A percentile compares a stretch with the other conserved stretches of the same genome.
These are phyloP conservation scores for Phytophthora hybrid DNA, from an alignment of 352 stramenopile species.

Conservation along the genomic window DNA sequence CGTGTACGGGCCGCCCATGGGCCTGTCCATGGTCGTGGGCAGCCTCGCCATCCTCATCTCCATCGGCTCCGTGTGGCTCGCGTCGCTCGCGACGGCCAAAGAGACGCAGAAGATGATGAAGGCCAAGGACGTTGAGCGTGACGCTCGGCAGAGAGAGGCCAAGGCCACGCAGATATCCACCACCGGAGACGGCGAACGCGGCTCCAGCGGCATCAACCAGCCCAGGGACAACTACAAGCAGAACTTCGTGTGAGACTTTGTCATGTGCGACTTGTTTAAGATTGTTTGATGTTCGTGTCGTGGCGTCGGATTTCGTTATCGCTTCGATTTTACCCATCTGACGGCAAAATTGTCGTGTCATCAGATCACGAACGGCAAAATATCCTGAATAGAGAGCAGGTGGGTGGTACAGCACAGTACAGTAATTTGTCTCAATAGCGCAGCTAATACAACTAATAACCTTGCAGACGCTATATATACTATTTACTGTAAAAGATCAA, in stretches of 20 bases:
- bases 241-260: conserved; percentile 51
- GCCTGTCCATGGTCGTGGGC: conserved; percentile 42
- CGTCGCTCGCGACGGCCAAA: conserved; percentile 32
- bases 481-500: no score
- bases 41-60: conserved; percentile 45
- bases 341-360: no score
- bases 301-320: not conserved
- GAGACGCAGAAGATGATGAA: conserved; percentile 29
- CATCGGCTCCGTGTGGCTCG: conserved; percentile 41
- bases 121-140: conserved; percentile 15
- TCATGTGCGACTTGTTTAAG: not conserved
- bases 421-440: no score
- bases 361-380: no score
- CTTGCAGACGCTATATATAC: no score
- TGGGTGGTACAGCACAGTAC: no score
- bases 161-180: conserved; percentile 25
- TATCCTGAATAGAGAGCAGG: no score
- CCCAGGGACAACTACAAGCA: conserved; percentile 61
- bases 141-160: conserved; percentile 29
- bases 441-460: no score
- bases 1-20: conserved; percentile 54
- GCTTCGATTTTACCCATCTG: no score
- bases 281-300: not conserved
- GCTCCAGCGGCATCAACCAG: conserved; percentile 16
- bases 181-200: conserved; percentile 11